Evolutionary conservation across 108 stramenopile species (phyloP).

Genomic region (Discostella stelligeroides): DNA sequence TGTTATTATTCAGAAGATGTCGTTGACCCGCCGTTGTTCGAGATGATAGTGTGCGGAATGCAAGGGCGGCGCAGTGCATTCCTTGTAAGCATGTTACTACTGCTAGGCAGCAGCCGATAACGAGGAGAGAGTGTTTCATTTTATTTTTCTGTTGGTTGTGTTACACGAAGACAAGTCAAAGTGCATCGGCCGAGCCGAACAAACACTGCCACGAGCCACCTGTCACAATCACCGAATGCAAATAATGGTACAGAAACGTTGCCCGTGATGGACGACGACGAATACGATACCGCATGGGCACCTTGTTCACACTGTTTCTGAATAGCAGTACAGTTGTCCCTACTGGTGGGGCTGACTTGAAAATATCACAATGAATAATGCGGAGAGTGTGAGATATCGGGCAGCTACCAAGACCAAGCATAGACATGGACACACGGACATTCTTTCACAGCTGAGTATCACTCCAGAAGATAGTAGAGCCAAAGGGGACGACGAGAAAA

Average conservation of each 20-base stretch:
- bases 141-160: neutral
- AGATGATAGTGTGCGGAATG: slow-evolving; percentile 4
- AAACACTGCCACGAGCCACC: too few species aligned
- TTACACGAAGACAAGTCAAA: too few species aligned
- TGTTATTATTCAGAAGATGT: too few species aligned
- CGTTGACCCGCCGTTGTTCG: neutral
- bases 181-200: too few species aligned
- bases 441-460: slow-evolving; percentile 7
- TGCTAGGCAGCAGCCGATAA: slow-evolving; percentile 1
- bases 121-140: neutral
- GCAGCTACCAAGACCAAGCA: slow-evolving; percentile 14
- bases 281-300: too few species aligned
- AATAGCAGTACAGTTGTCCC: too few species aligned
- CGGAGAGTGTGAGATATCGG: slow-evolving; percentile 7
- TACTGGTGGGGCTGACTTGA: too few species aligned
- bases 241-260: too few species aligned
- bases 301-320: too few species aligned
- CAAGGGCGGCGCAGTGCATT: slow-evolving; percentile 4
- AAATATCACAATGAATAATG: slow-evolving; percentile 8
- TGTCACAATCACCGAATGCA: too few species aligned
- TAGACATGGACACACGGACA: too few species aligned
- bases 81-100: slow-evolving; percentile 1
- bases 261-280: too few species aligned
- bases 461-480: neutral
- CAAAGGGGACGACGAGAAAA: neutral